Evolutionary conservation across 2,329 filamentous ascomycete genomes (phyloP).

Genomic region (Talaromyces sp.): DNA sequence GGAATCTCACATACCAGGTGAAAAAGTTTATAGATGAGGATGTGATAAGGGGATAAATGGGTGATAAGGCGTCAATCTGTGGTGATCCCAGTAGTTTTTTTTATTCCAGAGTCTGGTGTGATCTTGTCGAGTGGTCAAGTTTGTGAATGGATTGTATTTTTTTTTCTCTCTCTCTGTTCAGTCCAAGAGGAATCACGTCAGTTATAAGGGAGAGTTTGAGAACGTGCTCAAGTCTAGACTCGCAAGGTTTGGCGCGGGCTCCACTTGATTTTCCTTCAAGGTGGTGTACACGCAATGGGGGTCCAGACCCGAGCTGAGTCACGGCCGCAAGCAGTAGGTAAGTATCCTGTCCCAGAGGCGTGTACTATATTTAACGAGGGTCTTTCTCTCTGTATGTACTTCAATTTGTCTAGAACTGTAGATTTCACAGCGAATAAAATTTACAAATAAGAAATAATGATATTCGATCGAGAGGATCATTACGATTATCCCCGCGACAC

Average conservation of each 20-base stretch:
- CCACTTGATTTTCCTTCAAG: neutral
- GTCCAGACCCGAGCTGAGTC: neutral
- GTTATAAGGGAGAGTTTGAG: too few species aligned
- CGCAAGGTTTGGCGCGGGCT: neutral
- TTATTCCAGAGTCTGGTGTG: too few species aligned
- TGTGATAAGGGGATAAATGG: neutral
- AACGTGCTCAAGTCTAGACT: slow-evolving; percentile 3
- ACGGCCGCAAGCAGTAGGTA: neutral
- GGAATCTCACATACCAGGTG: neutral
- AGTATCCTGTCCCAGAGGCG: too few species aligned
- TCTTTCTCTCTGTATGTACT: neutral
- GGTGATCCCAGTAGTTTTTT: too few species aligned
- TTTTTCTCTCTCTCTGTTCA: too few species aligned
- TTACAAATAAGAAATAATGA: neutral
- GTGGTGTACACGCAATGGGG: neutral
- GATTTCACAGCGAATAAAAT: neutral
- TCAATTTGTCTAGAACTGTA: neutral
- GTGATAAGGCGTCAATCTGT: too few species aligned
- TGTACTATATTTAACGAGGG: neutral
- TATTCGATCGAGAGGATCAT: neutral
- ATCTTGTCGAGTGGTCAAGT: too few species aligned
- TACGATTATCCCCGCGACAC: too few species aligned
- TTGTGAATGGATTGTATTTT: too few species aligned
- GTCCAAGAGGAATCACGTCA: too few species aligned
- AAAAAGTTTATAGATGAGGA: neutral